Evolutionary conservation across 768 basidiomycete genomes (phyloP), one percentile per base, ranked within the genome.

Genomic region (Leccinum fibrillosum): DNA sequence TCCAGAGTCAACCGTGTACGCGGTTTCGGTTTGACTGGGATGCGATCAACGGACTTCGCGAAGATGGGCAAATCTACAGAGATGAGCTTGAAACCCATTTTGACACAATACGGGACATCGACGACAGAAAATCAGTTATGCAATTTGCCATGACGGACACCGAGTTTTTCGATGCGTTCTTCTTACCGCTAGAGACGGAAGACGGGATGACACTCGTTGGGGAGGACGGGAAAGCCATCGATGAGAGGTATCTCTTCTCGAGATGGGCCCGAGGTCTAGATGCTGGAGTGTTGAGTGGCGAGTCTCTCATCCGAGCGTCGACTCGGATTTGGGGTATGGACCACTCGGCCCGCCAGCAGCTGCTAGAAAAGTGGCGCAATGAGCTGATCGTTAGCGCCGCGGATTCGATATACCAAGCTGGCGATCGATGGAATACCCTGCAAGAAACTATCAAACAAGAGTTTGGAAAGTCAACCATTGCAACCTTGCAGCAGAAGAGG

Each of bases 141-240:
- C 69, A 80, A 57, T 66, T 86, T 0, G 77, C 84, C 60, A 80
- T 78, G 19, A 74, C 80, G 6, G 73, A 81, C 1, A 56, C 62
- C 0, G 74, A 75, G 0, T 84, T 69, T 62, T 80, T 64, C 52
- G 65, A 72, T 2, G 79, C 85, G 19, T 77, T 86, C 69, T 42
- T 42, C 1, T 66, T 83, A n/a, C 75, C 83, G 2, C 15, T 52
- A 25, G 50, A 66, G 13, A 56, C 63, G 0, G 57, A 54, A 19
- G 79, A 81, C 44, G 85, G 80, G 0, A 82, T 83, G 81, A 66
- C 57, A 0, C 39, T 51, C 3, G 77, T 86, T 4, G 83, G 78
- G 6, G 67, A 56, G 52, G 69, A 66, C 0, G 83, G 85, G 0
- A 66, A 70, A 15, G 66, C 69, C 0, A 61, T 83, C 2, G 55